phyloP scores from a whole-genome alignment of 805 yeast genomes.

The Yamadazyma takamatsuzukensis region DNA sequence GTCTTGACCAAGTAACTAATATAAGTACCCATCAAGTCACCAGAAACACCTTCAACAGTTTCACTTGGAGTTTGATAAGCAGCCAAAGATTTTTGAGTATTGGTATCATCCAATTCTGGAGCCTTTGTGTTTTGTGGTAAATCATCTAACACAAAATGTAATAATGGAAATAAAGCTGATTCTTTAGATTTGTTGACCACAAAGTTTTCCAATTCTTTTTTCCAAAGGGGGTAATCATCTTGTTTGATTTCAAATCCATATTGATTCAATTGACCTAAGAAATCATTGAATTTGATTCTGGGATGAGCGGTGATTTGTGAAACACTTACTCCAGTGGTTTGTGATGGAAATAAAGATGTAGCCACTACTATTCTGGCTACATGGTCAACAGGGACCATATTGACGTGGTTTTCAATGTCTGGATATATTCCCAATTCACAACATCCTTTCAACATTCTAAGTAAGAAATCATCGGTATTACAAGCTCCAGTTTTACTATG shows the following conservation, averaged over 20 bases:
- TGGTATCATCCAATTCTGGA: conserved; percentile 88
- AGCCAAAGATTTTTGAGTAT: conserved; percentile 65
- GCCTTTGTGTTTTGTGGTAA: conserved; percentile 90
- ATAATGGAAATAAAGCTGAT: conserved; percentile 85
- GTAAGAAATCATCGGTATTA: conserved; percentile 93
- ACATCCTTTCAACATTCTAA: conserved; percentile 93
- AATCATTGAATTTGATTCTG: conserved; percentile 75
- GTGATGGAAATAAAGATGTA: conserved; percentile 74
- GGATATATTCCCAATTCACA: conserved; percentile 85
- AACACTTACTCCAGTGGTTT: conserved; percentile 52
- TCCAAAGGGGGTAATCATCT: conserved; percentile 77
- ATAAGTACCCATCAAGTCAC: conserved; percentile 66
- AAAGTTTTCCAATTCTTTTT: conserved; percentile 64
- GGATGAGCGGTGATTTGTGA: conserved; percentile 99
- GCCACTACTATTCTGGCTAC: conserved; percentile 91
- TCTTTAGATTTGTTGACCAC: conserved; percentile 74
- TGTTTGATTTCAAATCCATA: conserved; percentile 71
- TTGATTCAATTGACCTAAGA: conserved; percentile 55
- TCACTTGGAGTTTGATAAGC: conserved; percentile 47
- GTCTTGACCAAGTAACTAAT: conserved; percentile 74
- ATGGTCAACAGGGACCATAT: conserved; percentile 97
- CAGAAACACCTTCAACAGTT: conserved; percentile 74
- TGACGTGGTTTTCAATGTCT: conserved; percentile 79
- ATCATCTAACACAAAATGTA: conserved; percentile 91
- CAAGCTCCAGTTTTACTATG: conserved; percentile 79